phyloP scores from a whole-genome alignment of 1,139 yeast genomes.

The Blastobotrys persicus region DNA sequence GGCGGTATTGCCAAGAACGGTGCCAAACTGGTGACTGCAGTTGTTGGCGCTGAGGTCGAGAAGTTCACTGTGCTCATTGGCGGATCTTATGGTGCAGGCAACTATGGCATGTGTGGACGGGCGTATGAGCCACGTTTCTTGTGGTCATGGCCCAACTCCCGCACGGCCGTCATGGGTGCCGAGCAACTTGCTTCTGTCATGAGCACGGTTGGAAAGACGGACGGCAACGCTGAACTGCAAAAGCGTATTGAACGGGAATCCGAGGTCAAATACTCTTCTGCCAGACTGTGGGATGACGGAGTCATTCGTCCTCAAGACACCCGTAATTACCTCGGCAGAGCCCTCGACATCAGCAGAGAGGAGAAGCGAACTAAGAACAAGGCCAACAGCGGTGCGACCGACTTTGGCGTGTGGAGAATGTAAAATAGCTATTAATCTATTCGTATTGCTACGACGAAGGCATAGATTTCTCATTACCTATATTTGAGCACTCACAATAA shows the following conservation, averaged over 20 bases:
- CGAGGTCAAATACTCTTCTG: conserved; percentile 35
- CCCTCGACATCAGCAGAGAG: conserved; percentile 32
- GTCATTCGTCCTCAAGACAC: conserved; percentile 37
- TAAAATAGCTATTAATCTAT: conserved; percentile 16
- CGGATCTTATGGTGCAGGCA: conserved; percentile 40
- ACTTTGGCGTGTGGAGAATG: conserved; percentile 39
- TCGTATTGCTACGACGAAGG: too few species aligned
- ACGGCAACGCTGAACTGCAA: conserved; percentile 28
- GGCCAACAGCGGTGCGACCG: conserved; percentile 19
- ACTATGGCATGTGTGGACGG: conserved; percentile 41
- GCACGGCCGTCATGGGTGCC: conserved; percentile 40
- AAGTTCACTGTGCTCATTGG: conserved; percentile 38
- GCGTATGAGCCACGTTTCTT: conserved; percentile 39
- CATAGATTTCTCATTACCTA: too few species aligned
- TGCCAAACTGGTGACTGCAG: conserved; percentile 39
- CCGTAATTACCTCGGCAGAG: conserved; percentile 35
- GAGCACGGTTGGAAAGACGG: conserved; percentile 34
- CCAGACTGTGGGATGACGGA: conserved; percentile 40
- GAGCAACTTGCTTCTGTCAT: conserved; percentile 39
- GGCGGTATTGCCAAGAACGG: conserved; percentile 41
- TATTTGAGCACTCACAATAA: too few species aligned
- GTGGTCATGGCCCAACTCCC: conserved; percentile 39
- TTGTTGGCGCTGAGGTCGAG: conserved; percentile 38
- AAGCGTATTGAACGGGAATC: conserved; percentile 35
- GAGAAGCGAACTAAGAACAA: conserved; percentile 21